phyloP scores from a whole-genome alignment of 352 stramenopile genomes.

The Lagenidium giganteum region DNA sequence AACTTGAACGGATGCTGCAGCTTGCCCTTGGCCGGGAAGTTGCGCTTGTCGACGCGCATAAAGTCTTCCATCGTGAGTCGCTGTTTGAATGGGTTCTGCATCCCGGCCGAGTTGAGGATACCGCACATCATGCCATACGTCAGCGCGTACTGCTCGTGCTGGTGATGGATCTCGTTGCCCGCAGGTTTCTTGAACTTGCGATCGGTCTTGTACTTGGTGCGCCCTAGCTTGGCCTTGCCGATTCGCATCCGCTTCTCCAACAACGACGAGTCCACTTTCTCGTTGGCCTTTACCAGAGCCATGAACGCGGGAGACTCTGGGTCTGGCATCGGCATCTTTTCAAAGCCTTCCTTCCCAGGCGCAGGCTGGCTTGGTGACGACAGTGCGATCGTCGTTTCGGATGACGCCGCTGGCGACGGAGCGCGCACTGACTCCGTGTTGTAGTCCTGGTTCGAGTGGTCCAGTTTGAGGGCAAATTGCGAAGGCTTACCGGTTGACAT shows the following conservation, averaged over 20 bases:
- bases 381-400: background rate
- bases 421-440: slow-evolving; percentile 5
- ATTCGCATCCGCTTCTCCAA: slow-evolving; percentile 57
- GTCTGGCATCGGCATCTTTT: slow-evolving; percentile 24
- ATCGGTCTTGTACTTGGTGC: slow-evolving; percentile 43
- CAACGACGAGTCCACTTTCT: slow-evolving; percentile 40
- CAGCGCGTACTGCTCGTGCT: slow-evolving; percentile 96
- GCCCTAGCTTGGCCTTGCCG: slow-evolving; percentile 40
- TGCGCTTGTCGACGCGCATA: slow-evolving; percentile 78
- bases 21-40: slow-evolving; percentile 64
- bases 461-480: slow-evolving; percentile 5
- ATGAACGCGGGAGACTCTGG: slow-evolving; percentile 33
- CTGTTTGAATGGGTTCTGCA: slow-evolving; percentile 74
- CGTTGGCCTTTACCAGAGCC: slow-evolving; percentile 34
- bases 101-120: slow-evolving; percentile 92
- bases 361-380: no score
- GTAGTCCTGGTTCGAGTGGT: slow-evolving; percentile 14
- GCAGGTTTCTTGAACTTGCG: slow-evolving; percentile 59
- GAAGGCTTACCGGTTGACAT: no score
- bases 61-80: slow-evolving; percentile 90
- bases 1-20: slow-evolving; percentile 86
- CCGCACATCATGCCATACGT: slow-evolving; percentile 99
- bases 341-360: slow-evolving; percentile 2
- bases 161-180: slow-evolving; percentile 70
- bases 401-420: background rate